phyloP scores from a whole-genome alignment of 2,329 filamentous ascomycete species.

The Fusarium praegraminearum region DNA sequence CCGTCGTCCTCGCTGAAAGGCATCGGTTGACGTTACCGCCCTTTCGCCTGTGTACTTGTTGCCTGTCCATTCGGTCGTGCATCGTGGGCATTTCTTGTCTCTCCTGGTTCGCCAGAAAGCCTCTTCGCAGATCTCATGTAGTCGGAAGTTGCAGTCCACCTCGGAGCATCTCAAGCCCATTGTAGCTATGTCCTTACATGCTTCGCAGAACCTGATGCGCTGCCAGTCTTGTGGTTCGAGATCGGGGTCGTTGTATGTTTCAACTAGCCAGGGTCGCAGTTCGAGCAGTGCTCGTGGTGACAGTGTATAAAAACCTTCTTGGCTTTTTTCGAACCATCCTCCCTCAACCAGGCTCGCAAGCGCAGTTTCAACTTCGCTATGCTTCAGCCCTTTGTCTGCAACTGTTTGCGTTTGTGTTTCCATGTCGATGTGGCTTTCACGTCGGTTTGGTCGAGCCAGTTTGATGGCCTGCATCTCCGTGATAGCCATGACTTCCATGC shows the following conservation, averaged over 20 bases:
- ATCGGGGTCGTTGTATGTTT: slow-evolving; percentile 85
- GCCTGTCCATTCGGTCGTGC: slow-evolving; percentile 63
- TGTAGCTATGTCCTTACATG: slow-evolving; percentile 91
- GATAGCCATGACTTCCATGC: slow-evolving; percentile 87
- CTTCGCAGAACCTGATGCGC: slow-evolving; percentile 86
- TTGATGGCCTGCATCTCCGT: slow-evolving; percentile 83
- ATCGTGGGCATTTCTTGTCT: slow-evolving; percentile 73
- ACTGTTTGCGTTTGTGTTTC: slow-evolving; percentile 53
- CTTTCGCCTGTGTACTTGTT: slow-evolving; percentile 67
- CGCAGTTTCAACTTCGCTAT: slow-evolving; percentile 80
- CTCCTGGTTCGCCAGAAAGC: slow-evolving; percentile 77
- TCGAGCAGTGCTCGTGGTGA: slow-evolving; percentile 86
- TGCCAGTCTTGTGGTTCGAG: slow-evolving; percentile 71
- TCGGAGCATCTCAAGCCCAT: slow-evolving; percentile 81
- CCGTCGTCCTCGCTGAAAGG: slow-evolving; percentile 60
- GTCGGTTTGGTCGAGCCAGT: slow-evolving; percentile 66
- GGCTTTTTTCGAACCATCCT: slow-evolving; percentile 85
- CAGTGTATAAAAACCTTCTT: slow-evolving; percentile 78
- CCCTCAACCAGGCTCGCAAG: slow-evolving; percentile 78
- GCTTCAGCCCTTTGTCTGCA: slow-evolving; percentile 72
- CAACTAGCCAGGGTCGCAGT: slow-evolving; percentile 83
- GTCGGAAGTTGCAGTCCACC: slow-evolving; percentile 73
- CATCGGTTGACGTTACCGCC: slow-evolving; percentile 66
- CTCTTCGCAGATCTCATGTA: slow-evolving; percentile 82
- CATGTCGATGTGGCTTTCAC: slow-evolving; percentile 50